phyloP scores from a whole-genome alignment of 73 alveolate genomes.

The Effrenium voratum region DNA sequence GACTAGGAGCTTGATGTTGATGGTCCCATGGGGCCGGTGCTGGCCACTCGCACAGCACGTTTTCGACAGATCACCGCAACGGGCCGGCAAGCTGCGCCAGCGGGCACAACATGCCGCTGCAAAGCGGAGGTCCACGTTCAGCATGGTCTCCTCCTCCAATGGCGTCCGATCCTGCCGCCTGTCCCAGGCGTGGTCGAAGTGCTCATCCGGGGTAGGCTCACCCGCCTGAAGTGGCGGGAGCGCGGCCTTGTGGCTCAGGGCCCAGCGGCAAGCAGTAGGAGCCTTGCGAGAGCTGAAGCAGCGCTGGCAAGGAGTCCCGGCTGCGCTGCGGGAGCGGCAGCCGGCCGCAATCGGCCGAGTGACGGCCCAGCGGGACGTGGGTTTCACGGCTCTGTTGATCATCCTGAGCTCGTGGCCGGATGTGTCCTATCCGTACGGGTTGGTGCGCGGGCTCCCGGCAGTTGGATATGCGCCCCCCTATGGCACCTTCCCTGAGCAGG shows the following conservation, averaged over 20 bases:
- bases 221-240: background rate
- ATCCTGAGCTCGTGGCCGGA: background rate
- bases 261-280: background rate
- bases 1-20: background rate
- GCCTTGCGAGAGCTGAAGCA: background rate
- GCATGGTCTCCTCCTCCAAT: background rate
- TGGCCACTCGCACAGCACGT: background rate
- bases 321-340: background rate
- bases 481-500: background rate
- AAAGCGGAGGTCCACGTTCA: background rate
- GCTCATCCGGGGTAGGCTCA: background rate
- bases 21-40: background rate
- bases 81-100: background rate
- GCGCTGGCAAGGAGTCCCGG: background rate
- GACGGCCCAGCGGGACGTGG: background rate
- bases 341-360: background rate
- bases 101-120: background rate
- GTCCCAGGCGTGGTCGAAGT: background rate
- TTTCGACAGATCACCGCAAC: background rate
- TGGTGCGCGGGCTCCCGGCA: background rate
- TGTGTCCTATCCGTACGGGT: background rate
- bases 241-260: background rate
- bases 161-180: background rate
- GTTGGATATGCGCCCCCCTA: background rate
- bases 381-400: background rate